Percentiles rank a stretch among this genome's conserved stretches.
Evolutionary conservation across 78 protist species (phyloP).

Genomic region (Dictyostelium capitatum): DNA sequence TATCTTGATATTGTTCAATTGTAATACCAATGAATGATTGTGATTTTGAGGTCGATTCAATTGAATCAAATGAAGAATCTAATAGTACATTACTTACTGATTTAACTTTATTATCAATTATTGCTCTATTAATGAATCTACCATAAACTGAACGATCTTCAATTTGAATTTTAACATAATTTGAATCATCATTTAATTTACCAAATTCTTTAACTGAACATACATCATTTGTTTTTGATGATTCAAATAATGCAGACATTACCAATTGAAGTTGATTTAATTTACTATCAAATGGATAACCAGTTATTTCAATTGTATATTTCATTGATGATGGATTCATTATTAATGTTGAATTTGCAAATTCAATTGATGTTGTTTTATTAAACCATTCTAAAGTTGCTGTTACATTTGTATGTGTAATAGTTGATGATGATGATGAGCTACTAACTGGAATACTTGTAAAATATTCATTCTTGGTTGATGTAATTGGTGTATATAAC

Average conservation of each 20-base stretch:
- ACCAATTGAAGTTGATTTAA: neutral
- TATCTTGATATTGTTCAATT: neutral
- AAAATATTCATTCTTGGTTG: neutral
- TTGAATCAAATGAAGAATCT: neutral
- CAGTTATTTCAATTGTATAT: neutral
- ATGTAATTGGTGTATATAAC: neutral
- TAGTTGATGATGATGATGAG: too few relatives aligned
- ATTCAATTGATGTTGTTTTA: neutral
- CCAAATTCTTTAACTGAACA: conserved; percentile 9
- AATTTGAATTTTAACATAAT: neutral
- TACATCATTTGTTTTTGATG: neutral
- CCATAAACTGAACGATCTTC: neutral
- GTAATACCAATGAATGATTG: neutral
- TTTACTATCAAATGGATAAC: neutral
- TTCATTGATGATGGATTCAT: conserved; percentile 1
- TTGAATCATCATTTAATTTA: neutral
- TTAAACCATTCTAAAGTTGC: neutral
- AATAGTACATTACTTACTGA: neutral
- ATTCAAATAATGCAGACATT: neutral
- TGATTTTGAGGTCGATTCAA: neutral
- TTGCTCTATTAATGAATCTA: conserved; percentile 18
- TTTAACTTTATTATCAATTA: neutral
- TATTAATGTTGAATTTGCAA: conserved; percentile 3
- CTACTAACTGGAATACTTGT: neutral
- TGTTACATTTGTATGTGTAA: neutral